Evolutionary conservation across 176 grass and related monocot genomes (phyloP).

Genomic region (Hordeum marinum): DNA sequence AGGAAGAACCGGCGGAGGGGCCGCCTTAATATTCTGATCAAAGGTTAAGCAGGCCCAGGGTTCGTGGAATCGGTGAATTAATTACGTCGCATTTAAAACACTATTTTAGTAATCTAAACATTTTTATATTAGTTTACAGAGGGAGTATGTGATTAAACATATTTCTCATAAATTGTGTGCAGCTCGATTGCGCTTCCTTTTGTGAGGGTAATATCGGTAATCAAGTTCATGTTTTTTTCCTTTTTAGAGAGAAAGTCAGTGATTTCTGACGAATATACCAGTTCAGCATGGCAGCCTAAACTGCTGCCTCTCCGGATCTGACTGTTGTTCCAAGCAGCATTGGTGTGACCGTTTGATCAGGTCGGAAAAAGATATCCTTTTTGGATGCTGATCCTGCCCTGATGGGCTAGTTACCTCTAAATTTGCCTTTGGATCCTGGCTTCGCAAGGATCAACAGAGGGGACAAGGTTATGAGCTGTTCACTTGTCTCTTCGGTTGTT

Average conservation of each 20-base stretch:
- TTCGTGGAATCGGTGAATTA: background rate
- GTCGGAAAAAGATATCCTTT: conserved; percentile 10
- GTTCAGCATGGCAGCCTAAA: background rate
- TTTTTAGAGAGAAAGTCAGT: background rate
- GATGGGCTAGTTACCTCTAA: background rate
- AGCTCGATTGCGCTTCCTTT: background rate
- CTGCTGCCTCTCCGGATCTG: background rate
- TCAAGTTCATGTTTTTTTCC: background rate
- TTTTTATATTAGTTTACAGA: too few species aligned
- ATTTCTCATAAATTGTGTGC: too few species aligned
- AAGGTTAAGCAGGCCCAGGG: background rate
- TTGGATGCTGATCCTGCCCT: background rate
- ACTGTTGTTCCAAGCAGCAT: background rate
- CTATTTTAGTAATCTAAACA: too few species aligned
- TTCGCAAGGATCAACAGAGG: background rate
- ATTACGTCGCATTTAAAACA: too few species aligned
- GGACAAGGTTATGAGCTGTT: background rate
- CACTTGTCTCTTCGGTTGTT: conserved; percentile 24
- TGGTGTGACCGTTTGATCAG: conserved; percentile 21
- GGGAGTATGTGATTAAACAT: too few species aligned
- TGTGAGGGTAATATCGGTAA: background rate
- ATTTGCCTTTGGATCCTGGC: background rate
- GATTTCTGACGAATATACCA: background rate
- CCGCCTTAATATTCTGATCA: background rate
- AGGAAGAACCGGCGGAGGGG: conserved; percentile 12